These are phyloP conservation scores for Geosmithia morbida DNA, from an alignment of 2,329 filamentous ascomycete genomes.

Conservation along the genomic window DNA sequence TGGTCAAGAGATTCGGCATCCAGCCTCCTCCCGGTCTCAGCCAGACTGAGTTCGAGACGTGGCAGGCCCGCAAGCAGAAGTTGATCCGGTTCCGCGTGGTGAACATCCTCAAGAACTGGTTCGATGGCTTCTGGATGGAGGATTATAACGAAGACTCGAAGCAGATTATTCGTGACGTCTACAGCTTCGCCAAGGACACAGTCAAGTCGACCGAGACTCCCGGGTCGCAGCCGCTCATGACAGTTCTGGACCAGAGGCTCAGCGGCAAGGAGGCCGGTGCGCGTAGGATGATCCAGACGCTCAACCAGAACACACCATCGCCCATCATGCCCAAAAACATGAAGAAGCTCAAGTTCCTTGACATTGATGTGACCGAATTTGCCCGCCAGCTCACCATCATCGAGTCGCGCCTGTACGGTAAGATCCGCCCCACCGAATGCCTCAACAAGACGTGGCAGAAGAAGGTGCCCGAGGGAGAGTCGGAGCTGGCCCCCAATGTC, in stretches of 20 bases:
- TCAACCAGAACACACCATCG: slow-evolving; percentile 67
- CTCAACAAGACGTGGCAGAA: slow-evolving; percentile 99
- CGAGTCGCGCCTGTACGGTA: slow-evolving; percentile 85
- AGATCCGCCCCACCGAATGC: slow-evolving; percentile 92
- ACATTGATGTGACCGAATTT: slow-evolving; percentile 92
- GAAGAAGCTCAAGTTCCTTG: slow-evolving; percentile 97
- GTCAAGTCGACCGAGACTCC: slow-evolving; percentile 90
- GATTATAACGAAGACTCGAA: slow-evolving; percentile 71
- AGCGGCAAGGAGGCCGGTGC: slow-evolving; percentile 76
- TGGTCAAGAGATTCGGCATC: slow-evolving; percentile 83
- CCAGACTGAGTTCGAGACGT: slow-evolving; percentile 64
- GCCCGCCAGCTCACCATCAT: slow-evolving; percentile 96
- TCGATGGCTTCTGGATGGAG: slow-evolving; percentile 99
- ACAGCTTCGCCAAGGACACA: slow-evolving; percentile 80
- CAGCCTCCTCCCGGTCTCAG: slow-evolving; percentile 77
- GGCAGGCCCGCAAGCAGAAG: slow-evolving; percentile 91
- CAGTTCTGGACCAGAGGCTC: slow-evolving; percentile 76
- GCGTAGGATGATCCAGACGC: slow-evolving; percentile 74
- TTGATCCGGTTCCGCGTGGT: slow-evolving; percentile 91
- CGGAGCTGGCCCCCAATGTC: slow-evolving; percentile 82
- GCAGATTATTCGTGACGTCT: slow-evolving; percentile 75
- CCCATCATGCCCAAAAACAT: slow-evolving; percentile 97
- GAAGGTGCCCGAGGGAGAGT: slow-evolving; percentile 68
- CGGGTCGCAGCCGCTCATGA: slow-evolving; percentile 70
- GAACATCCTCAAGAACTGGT: slow-evolving; percentile 97